A percentile compares a stretch with the other conserved stretches of the same genome.
phyloP scores from a whole-genome alignment of 345 rosid genomes.

The Eutrema japonicum region DNA sequence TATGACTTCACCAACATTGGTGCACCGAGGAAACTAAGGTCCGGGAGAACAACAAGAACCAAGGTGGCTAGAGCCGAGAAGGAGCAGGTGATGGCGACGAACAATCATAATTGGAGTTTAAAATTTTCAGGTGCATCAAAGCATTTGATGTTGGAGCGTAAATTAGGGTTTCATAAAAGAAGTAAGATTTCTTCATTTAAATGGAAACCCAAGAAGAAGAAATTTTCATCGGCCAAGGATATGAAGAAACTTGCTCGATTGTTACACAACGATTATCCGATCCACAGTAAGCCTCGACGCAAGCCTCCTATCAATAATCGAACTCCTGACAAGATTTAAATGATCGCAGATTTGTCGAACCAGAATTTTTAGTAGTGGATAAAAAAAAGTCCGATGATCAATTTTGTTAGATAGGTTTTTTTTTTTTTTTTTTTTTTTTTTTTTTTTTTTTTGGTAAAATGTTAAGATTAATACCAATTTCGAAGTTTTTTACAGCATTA shows the following conservation, averaged over 20 bases:
- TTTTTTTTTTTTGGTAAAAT: no score
- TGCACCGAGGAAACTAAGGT: conserved; percentile 31
- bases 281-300: conserved; percentile 4
- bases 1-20: conserved; percentile 10
- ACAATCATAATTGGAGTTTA: conserved; percentile 18
- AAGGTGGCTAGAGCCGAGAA: background rate
- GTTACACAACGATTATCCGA: conserved; percentile 26
- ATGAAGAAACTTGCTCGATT: conserved; percentile 7
- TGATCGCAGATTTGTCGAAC: background rate
- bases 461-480: no score
- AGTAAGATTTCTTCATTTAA: conserved; percentile 35
- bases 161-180: conserved; percentile 36
- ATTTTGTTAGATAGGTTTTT: no score
- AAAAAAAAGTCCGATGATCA: background rate
- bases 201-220: conserved; percentile 38
- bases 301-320: conserved; percentile 13
- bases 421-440: no score
- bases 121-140: conserved; percentile 7
- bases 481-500: no score
- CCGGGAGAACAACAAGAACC: conserved; percentile 5
- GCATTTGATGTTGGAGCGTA: conserved; percentile 21
- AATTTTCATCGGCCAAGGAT: background rate
- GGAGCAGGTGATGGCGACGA: background rate
- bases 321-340: background rate
- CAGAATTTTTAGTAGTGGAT: background rate